Evolutionary conservation across 202 grass and related monocot genomes (phyloP).

Genomic region (Carex arenaria): DNA sequence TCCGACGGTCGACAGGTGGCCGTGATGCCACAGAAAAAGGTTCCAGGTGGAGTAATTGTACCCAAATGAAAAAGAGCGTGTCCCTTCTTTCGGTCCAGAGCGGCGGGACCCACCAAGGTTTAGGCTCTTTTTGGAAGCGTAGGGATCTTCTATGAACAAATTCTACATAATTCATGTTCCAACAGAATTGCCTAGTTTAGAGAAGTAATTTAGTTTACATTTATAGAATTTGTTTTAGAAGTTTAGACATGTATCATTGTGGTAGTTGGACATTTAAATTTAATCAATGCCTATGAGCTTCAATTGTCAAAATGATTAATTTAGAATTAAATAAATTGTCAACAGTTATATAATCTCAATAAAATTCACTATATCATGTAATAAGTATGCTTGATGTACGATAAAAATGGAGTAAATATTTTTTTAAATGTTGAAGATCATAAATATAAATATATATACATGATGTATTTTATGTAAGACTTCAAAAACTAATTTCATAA

Average conservation of each 20-base stretch:
- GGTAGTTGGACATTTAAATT: too few relatives aligned
- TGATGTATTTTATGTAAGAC: neutral
- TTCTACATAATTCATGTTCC: too few relatives aligned
- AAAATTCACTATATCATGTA: neutral
- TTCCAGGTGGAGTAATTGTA: slow-evolving; percentile 11
- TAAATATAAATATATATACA: neutral
- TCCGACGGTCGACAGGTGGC: neutral
- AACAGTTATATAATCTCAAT: neutral
- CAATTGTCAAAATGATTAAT: too few relatives aligned
- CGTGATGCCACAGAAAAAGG: neutral
- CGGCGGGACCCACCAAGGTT: neutral
- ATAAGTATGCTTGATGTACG: neutral
- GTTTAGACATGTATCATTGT: too few relatives aligned
- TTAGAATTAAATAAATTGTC: neutral
- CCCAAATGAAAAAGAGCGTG: neutral
- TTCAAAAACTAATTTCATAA: neutral
- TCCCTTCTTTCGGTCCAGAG: neutral
- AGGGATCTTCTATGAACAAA: neutral
- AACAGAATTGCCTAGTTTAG: too few relatives aligned
- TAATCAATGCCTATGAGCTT: too few relatives aligned
- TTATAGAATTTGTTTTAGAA: too few relatives aligned
- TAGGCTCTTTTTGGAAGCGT: neutral
- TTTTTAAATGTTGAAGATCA: too few relatives aligned
- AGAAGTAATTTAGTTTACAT: too few relatives aligned
- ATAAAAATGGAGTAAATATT: neutral